Evolutionary conservation across 73 alveolate species (phyloP).

Genomic region (Paramecium pentaurelia): DNA sequence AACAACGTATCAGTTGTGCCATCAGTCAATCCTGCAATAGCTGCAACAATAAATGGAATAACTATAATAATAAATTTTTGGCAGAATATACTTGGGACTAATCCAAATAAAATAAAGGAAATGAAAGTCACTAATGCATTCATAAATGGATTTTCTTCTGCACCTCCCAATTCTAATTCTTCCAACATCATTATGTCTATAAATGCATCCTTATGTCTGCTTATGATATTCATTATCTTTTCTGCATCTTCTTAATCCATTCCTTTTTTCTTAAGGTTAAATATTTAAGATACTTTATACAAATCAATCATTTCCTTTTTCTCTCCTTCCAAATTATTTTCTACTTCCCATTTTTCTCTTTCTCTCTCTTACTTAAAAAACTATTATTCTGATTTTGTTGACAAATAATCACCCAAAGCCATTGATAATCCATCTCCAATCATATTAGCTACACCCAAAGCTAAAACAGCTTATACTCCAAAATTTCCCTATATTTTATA

Average conservation of each 20-base stretch:
- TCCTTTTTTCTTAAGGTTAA: slow-evolving; percentile 32
- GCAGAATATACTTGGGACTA: slow-evolving; percentile 8
- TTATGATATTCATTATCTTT: neutral
- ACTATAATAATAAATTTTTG: neutral
- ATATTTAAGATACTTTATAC: neutral
- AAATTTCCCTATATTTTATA: neutral
- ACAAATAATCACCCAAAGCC: slow-evolving; percentile 58
- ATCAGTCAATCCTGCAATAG: neutral
- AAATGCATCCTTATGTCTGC: slow-evolving; percentile 43
- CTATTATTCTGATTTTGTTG: slow-evolving; percentile 45
- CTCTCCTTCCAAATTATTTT: slow-evolving; percentile 57
- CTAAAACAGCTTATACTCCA: neutral
- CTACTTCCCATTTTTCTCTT: slow-evolving; percentile 62
- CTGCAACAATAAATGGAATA: slow-evolving; percentile 41
- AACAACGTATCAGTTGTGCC: neutral
- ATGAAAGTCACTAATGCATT: slow-evolving; percentile 48
- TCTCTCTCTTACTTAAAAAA: slow-evolving; percentile 15
- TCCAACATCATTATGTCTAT: slow-evolving; percentile 56
- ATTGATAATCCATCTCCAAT: slow-evolving; percentile 52
- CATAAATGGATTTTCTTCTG: slow-evolving; percentile 48
- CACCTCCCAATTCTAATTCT: slow-evolving; percentile 55
- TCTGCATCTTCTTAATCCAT: slow-evolving; percentile 46
- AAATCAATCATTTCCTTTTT: slow-evolving; percentile 49
- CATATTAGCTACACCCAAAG: slow-evolving; percentile 21
- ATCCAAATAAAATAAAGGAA: slow-evolving; percentile 52